Conservation (phyloP, 2,329 filamentous ascomycete species). For the Calcarisporium arbuscula region DNA sequence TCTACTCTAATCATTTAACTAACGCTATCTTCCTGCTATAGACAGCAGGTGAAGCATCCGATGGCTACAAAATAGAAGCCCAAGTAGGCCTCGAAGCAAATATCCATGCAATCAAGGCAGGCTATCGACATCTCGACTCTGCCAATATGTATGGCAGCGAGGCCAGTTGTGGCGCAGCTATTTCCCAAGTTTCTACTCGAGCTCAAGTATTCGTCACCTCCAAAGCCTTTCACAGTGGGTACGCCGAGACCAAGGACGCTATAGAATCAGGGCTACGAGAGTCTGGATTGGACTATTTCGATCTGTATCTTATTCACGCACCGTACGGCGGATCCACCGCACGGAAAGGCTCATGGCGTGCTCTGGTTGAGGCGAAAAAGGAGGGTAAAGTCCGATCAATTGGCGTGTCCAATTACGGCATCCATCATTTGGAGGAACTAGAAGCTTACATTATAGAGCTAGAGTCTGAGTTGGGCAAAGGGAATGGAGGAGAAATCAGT, state of each 20-base stretch:
- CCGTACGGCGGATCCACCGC: constrained; percentile 52
- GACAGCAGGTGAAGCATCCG: too few species aligned
- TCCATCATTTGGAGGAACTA: constrained; percentile 56
- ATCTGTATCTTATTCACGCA: constrained; percentile 58
- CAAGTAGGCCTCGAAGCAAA: too few species aligned
- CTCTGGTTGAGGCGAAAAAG: constrained; percentile 57
- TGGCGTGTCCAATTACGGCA: constrained; percentile 60
- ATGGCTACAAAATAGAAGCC: too few species aligned
- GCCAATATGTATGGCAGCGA: constrained; percentile 48
- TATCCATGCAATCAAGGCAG: not conserved
- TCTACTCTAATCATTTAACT: constrained; percentile 37
- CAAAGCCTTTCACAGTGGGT: constrained; percentile 46
- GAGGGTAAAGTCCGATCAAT: constrained; percentile 55
- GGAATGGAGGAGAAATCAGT: not conserved
- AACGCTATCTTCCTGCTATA: constrained; percentile 34
- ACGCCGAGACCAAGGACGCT: constrained; percentile 57
- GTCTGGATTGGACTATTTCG: constrained; percentile 59
- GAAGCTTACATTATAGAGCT: constrained; percentile 54
- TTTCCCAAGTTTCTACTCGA: constrained; percentile 37
- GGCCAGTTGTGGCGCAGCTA: constrained; percentile 36
- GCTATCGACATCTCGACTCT: constrained; percentile 41
- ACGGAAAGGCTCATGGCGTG: constrained; percentile 56
- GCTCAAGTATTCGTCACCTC: constrained; percentile 49
- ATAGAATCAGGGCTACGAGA: constrained; percentile 57
- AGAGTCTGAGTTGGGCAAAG: constrained; percentile 45